Base-by-base conservation (phyloP, 106 monocot genomes). In the Alisma plantagoaquatica region DNA sequence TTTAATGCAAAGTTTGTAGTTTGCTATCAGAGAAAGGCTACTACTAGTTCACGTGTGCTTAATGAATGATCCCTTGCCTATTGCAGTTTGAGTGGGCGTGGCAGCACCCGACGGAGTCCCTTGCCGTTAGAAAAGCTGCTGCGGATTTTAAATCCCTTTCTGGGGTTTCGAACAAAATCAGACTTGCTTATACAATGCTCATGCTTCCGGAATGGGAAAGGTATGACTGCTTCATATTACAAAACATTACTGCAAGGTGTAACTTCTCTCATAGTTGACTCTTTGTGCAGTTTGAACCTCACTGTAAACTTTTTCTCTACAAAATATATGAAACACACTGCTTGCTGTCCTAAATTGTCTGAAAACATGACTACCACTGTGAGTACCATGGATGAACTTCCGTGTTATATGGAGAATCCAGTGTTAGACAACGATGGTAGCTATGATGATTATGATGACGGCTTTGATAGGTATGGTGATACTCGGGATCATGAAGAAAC, bases 21-120 rank as follows among this genome's bases (percentile, higher is more conserved):
- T n/a, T n/a, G n/a, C n/a, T n/a, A n/a, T n/a, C n/a, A n/a, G n/a
- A n/a, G n/a, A n/a, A n/a, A n/a, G n/a, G n/a, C n/a, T n/a, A n/a
- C n/a, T n/a, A n/a, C n/a, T n/a, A n/a, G n/a, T n/a, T n/a, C n/a
- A n/a, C n/a, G n/a, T n/a, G n/a, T n/a, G n/a, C n/a, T n/a, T n/a
- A n/a, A n/a, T n/a, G n/a, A n/a, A n/a, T n/a, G n/a, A n/a, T n/a
- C n/a, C n/a, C n/a, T n/a, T n/a, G n/a, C n/a, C n/a, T n/a, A n/a
- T n/a, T n/a, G n/a, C n/a, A 86, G 86, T 86, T 86, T 74, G 86
- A 86, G 58, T 86, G 86, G 86, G 86, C 86, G 12, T 86, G 86
- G 86, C 86, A 86, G 52, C 86, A 86, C 48, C 86, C 86, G 43
- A 66, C 12, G 14, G 77, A 86, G 50, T 86, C 86, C 10, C 56